Evolutionary conservation across 371 early-diverging fungal species (phyloP).

Genomic region (Saksenaea vasiformis): DNA sequence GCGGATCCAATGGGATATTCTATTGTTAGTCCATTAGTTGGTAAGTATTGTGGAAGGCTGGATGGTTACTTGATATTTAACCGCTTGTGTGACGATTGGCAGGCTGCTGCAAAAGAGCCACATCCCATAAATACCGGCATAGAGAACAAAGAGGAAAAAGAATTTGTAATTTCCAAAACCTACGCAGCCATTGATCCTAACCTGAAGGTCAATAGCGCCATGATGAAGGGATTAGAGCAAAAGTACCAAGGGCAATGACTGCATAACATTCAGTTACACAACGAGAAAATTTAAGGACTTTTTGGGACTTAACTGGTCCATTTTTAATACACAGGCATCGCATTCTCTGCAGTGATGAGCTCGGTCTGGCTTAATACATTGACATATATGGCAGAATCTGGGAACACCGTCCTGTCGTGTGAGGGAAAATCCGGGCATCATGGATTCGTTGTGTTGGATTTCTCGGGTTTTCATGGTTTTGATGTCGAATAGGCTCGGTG

Average conservation of each 20-base stretch:
- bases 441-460: not conserved
- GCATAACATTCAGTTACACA: not conserved
- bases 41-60: not conserved
- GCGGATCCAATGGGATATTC: conserved; percentile 36
- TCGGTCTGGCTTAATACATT: conserved; percentile 59
- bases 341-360: conserved; percentile 67
- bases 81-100: conserved; percentile 21
- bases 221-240: not conserved
- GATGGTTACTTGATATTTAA: not conserved
- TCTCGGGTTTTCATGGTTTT: conserved; percentile 12
- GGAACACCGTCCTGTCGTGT: conserved; percentile 32
- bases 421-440: conserved; percentile 2
- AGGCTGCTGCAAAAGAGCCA: conserved; percentile 39
- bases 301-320: conserved; percentile 59
- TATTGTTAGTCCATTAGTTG: not conserved
- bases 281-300: not conserved
- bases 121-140: conserved; percentile 30
- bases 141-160: conserved; percentile 53
- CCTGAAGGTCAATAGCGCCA: not conserved
- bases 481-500: conserved; percentile 27
- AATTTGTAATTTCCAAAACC: conserved; percentile 56
- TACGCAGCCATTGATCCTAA: conserved; percentile 59
- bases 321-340: conserved; percentile 57
- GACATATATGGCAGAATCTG: conserved; percentile 54
- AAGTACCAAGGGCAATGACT: conserved; percentile 63